Base-by-base conservation (phyloP, 371 early-diverging fungal species). In the Choanephora cucurbitarum region DNA sequence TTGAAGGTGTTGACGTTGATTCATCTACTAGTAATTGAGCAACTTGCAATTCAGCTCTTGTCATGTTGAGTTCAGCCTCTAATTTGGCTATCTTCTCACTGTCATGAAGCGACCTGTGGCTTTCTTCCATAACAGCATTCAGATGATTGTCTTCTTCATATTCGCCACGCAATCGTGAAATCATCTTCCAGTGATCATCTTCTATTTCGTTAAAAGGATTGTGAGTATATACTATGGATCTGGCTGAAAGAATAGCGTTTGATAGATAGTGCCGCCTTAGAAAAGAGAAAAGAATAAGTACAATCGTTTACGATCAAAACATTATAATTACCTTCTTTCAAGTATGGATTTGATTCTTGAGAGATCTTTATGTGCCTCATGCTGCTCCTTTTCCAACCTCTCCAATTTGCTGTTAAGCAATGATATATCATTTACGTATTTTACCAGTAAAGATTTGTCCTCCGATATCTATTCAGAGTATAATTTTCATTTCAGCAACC, bases 61-160 rank as follows among this genome's bases (percentile, higher is more conserved):
- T 68, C 13, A 74, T 64, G 34, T 71, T 74, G 13, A 74, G 40
- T 49, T 74, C 75, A 6, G 75, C 75, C 50, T 74, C 75, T 34
- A 70, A 37, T 40, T 64, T 66, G n/a, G 75, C 69, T 7, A 70
- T 66, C 37, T 55, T 58, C 14, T 37, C 37, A 37, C 28, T 28
- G 7, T 55, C 55, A 24, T 74, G 71, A 8, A 62, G 55, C n/a
- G 69, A 48, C 23, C 42, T 45, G 24, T 61, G 66, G 24, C 52
- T 53, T 39, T 69, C 64, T 13, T 62, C 73, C 22, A 56, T 41
- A 1, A 51, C 54, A 1, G 52, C 45, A 39, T 61, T 47, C 4
- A 65, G 45, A 13, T 60, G 56, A 4, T 32, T 37, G 9, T 43
- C 8, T 31, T 57, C 58, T 31, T 57, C 58, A 39, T 62, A 49